Evolutionary conservation across 2,329 filamentous ascomycete species (phyloP), one percentile per base, ranked within the genome.

Genomic region (Stemphylium lycopersici): DNA sequence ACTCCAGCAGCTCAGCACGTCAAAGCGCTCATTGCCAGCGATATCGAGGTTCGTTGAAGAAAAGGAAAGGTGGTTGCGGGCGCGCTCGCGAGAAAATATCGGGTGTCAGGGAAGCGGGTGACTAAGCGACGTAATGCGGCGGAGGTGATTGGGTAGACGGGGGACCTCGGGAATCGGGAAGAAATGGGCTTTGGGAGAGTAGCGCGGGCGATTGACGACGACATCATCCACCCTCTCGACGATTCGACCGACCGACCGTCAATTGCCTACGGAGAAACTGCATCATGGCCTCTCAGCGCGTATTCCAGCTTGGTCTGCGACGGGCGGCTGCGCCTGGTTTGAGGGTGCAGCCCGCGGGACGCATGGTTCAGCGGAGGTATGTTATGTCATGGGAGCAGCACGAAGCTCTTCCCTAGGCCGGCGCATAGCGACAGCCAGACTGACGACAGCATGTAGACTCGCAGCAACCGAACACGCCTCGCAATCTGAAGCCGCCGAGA

Each of bases 391-490:
- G 10, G 29, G 18, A 47, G 59, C 56, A 54, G 42, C 37, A 40
- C 26, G 50, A 38, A 54, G 44, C 50, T 48, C 40, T 42, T 42
- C 24, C 31, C 37, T 13, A 24, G 18, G 29, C 29, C 37, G 26
- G 32, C 48, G 48, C 45, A 33, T 43, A 39, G 6, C 39, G 20
- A 44, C 42, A 32, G 15, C 55, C 37, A 50, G 33, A 45, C 29
- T 53, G 42, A 63, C 65, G 45, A 63, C 6, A 13, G 13, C 37
- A 32, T 39, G 32, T 58, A 77, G 76, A 65, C 69, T 79, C 68
- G 79, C 84, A 68, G 79, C 84, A 36, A 87, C 86, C 51, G 77
- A 85, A 67, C 83, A 83, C 71, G 67, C 89, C 68, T 80, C 83
- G 57, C 75, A 78, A 48, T 66, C 76, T 48, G 80, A 88, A 58